Evolutionary conservation across 805 yeast genomes (phyloP), one percentile per base, ranked within the genome.

Genomic region (Wickerhamia fluorescens): DNA sequence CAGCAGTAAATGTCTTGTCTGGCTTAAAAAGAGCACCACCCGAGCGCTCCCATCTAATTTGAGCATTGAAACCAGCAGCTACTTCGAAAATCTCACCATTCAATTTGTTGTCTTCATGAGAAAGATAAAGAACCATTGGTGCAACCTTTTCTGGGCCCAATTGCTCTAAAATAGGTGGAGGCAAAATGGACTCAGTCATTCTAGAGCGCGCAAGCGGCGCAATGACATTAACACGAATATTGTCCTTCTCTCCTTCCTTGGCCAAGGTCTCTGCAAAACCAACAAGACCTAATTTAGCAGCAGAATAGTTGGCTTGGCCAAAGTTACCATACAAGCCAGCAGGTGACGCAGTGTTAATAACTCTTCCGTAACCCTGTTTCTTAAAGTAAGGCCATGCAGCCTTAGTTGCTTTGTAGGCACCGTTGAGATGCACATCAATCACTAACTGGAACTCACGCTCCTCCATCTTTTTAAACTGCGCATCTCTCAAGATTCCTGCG

Each of bases 251-350:
- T 42, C 98, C 98, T 61, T 89, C 98, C 61, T 86, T 88, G 15
- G 96, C 95, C 49, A 88, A 72, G 6, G 96, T 87, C 58, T 89
- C 96, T 26, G 94, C 81, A 45, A 89, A 75, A 7, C 96, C 97
- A 33, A 89, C 83, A 30, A 87, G 64, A 11, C 84, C 97, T 38
- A 83, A 64, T 58, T 89, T 89, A 14, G 96, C 96, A 16, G 95
- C 88, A 1, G 96, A 78, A 61, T 89, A 89, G 62, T 89, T 89
- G 23, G 95, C 75, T 62, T 89, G 98, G 28, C 98, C 98, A 60
- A 88, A 89, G 61, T 87, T 87, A 38, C 98, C 98, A 54, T 81
- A 89, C 41, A 89, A 68, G 14, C 98, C 98, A 20, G 97, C 97
- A 4, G 97, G 96, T 4, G 96, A 87, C 16, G 95, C 77, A n/a